Conservation (phyloP, 2,329 filamentous ascomycete species). For the Curvularia spicifera region DNA sequence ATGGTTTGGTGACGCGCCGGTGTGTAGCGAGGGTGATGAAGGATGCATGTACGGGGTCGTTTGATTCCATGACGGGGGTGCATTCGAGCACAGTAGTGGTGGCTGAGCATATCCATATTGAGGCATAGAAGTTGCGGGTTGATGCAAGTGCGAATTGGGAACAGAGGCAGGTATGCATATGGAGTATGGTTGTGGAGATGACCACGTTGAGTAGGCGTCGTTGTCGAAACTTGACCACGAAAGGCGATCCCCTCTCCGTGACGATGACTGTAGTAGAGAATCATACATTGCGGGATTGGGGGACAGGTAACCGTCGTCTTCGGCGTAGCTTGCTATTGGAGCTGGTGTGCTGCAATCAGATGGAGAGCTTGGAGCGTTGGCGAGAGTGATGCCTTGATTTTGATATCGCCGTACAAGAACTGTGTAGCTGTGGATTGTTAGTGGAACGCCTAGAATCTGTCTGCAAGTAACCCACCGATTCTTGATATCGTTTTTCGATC, state of each 20-base stretch:
- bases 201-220: constrained; percentile 31
- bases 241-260: constrained; percentile 26
- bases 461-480: constrained; percentile 39
- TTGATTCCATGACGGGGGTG: constrained; percentile 27
- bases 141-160: constrained; percentile 13
- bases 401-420: constrained; percentile 42
- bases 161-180: constrained; percentile 14
- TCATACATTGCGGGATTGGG: constrained; percentile 25
- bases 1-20: constrained; percentile 18
- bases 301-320: constrained; percentile 31
- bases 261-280: constrained; percentile 24
- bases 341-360: constrained; percentile 27
- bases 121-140: constrained; percentile 14
- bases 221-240: constrained; percentile 34
- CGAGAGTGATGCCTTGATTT: constrained; percentile 38
- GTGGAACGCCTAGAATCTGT: background rate
- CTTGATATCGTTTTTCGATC: constrained; percentile 51
- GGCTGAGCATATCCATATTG: constrained; percentile 22
- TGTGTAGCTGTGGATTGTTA: constrained; percentile 33
- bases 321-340: constrained; percentile 19
- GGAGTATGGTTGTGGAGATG: constrained; percentile 31
- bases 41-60: constrained; percentile 25
- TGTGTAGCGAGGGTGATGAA: constrained; percentile 24
- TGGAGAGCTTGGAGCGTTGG: constrained; percentile 31
- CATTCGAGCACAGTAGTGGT: constrained; percentile 16